These are phyloP conservation scores for Aspergillus fumigatus DNA, from an alignment of 2,329 filamentous ascomycete species.

Conservation along the genomic window DNA sequence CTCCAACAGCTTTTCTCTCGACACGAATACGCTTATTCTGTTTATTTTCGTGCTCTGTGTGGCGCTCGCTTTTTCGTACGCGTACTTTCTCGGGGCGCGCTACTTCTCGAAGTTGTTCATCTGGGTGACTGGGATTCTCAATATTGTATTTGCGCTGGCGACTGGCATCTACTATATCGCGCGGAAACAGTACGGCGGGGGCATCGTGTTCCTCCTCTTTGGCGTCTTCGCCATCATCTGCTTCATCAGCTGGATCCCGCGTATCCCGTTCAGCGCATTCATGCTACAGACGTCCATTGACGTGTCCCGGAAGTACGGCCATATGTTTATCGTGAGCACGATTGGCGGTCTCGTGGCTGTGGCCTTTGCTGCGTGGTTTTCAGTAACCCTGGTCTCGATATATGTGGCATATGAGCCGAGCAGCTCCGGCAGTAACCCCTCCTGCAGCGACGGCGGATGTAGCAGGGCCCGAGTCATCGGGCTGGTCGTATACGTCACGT, in stretches of 20 bases:
- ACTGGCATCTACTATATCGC: slow-evolving; percentile 84
- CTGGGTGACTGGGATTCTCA: slow-evolving; percentile 85
- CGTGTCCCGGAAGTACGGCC: slow-evolving; percentile 75
- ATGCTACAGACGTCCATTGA: slow-evolving; percentile 86
- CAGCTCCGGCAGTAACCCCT: slow-evolving; percentile 44
- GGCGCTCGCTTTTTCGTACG: slow-evolving; percentile 69
- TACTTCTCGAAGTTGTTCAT: slow-evolving; percentile 85
- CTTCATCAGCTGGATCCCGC: slow-evolving; percentile 82
- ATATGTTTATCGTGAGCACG: slow-evolving; percentile 82
- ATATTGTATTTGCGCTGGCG: slow-evolving; percentile 77
- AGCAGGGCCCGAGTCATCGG: slow-evolving; percentile 75
- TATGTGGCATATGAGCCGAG: slow-evolving; percentile 76
- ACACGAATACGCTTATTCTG: slow-evolving; percentile 80
- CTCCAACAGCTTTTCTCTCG: slow-evolving; percentile 62
- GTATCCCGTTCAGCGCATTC: slow-evolving; percentile 85
- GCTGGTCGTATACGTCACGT: slow-evolving; percentile 79
- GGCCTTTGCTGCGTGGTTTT: slow-evolving; percentile 78
- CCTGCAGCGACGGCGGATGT: slow-evolving; percentile 59
- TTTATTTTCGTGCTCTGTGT: slow-evolving; percentile 74
- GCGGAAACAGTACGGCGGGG: slow-evolving; percentile 71
- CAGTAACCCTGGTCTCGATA: slow-evolving; percentile 77
- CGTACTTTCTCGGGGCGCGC: slow-evolving; percentile 71
- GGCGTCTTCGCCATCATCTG: slow-evolving; percentile 73
- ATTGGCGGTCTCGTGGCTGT: slow-evolving; percentile 73
- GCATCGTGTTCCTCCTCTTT: slow-evolving; percentile 83